phyloP scores from a whole-genome alignment of 2,329 filamentous ascomycete species.

The Ilyonectria robusta region DNA sequence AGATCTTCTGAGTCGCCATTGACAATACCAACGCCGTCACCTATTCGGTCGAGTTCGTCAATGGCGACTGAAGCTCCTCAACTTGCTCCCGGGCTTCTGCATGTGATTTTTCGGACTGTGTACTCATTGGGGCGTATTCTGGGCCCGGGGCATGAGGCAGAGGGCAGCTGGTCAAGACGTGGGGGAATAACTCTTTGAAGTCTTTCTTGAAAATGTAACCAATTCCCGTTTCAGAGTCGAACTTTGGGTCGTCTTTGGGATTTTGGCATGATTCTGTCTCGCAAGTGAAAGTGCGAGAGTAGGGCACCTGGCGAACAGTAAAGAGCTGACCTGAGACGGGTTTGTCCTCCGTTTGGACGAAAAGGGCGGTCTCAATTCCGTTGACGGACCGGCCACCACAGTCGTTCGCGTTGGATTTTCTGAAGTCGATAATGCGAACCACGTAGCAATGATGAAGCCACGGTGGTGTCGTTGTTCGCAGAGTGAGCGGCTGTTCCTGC shows the following conservation, averaged over 20 bases:
- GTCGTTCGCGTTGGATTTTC: background rate
- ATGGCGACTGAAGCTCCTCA: background rate
- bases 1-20: conserved; percentile 28
- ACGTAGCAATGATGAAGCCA: conserved; percentile 33
- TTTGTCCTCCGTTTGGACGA: conserved; percentile 27
- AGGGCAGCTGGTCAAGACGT: conserved; percentile 17
- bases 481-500: background rate
- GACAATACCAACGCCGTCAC: conserved; percentile 34
- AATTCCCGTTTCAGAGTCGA: conserved; percentile 32
- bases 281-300: conserved; percentile 24
- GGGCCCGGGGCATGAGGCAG: background rate
- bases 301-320: conserved; percentile 11
- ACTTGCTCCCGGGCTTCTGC: background rate
- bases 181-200: conserved; percentile 27
- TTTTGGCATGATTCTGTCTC: conserved; percentile 12
- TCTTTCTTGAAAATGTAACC: conserved; percentile 40
- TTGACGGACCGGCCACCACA: background rate
- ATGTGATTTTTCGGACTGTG: background rate
- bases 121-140: background rate
- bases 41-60: conserved; percentile 38
- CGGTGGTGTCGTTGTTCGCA: conserved; percentile 18
- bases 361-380: conserved; percentile 35
- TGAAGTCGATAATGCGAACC: conserved; percentile 38
- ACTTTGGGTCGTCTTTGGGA: conserved; percentile 21
- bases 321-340: conserved; percentile 33